These are phyloP conservation scores for Colletotrichum tanaceti DNA, from an alignment of 2,329 filamentous ascomycete genomes.

Conservation along the genomic window DNA sequence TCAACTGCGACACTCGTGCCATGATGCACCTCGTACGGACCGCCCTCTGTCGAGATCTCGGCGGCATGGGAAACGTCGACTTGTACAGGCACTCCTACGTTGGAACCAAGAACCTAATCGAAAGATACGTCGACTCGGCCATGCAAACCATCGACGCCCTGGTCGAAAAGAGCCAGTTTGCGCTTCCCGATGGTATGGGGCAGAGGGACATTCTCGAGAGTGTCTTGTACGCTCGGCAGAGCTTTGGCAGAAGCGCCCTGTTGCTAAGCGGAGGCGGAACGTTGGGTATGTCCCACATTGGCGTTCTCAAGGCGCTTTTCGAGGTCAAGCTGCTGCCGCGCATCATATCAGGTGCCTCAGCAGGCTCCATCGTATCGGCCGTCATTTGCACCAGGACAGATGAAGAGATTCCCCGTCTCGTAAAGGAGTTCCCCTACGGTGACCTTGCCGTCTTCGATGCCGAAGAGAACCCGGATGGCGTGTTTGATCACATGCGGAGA, in stretches of 20 bases:
- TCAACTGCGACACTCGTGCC: constrained; percentile 75
- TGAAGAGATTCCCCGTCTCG: constrained; percentile 77
- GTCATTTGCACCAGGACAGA: constrained; percentile 83
- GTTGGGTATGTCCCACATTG: constrained; percentile 92
- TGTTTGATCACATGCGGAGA: constrained; percentile 76
- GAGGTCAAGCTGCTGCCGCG: constrained; percentile 81
- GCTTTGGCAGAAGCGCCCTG: constrained; percentile 86
- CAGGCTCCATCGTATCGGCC: constrained; percentile 86
- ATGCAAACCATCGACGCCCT: constrained; percentile 78
- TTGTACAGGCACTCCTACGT: constrained; percentile 87
- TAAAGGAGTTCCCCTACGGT: constrained; percentile 80
- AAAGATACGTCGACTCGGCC: constrained; percentile 85
- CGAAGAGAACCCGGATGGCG: constrained; percentile 65
- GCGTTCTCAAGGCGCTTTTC: constrained; percentile 84
- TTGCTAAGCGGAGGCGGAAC: constrained; percentile 88
- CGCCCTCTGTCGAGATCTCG: constrained; percentile 81
- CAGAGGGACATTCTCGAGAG: constrained; percentile 72
- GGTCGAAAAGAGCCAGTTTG: constrained; percentile 67
- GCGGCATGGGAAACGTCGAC: constrained; percentile 84
- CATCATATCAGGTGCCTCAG: constrained; percentile 88
- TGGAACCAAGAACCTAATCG: constrained; percentile 88
- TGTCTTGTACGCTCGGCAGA: constrained; percentile 78
- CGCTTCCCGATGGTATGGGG: constrained; percentile 65
- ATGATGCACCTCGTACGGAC: constrained; percentile 88
- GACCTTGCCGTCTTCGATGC: constrained; percentile 84